Percentiles rank a stretch among this genome's conserved stretches.
These are phyloP conservation scores for Pseudonitzschia multiseries DNA, from an alignment of 108 stramenopile species.

Conservation along the genomic window DNA sequence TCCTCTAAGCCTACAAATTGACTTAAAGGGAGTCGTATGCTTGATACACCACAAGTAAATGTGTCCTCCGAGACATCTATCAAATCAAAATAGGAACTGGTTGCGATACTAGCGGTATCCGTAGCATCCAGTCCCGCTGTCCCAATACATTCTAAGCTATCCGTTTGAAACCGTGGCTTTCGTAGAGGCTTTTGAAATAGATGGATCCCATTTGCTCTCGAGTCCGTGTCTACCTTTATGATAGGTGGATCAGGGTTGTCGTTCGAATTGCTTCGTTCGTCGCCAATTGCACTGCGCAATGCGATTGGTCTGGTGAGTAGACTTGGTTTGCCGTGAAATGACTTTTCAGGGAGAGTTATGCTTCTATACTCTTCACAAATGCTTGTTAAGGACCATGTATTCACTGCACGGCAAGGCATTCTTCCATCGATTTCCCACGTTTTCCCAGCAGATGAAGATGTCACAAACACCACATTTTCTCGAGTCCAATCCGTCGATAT, in stretches of 20 bases:
- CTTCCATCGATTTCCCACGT: constrained; percentile 73
- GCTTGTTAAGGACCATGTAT: constrained; percentile 51
- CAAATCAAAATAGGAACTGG: constrained; percentile 50
- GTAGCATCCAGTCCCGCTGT: constrained; percentile 25
- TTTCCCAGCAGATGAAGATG: constrained; percentile 67
- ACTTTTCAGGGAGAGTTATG: constrained; percentile 19
- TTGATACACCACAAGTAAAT: constrained; percentile 59
- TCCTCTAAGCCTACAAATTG: constrained; percentile 6
- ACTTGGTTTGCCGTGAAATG: constrained; percentile 33
- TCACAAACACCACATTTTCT: constrained; percentile 48
- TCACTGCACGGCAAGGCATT: constrained; percentile 56
- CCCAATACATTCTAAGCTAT: constrained; percentile 55
- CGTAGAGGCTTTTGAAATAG: constrained; percentile 53
- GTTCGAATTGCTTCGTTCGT: not conserved
- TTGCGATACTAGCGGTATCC: constrained; percentile 46
- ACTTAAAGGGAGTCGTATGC: constrained; percentile 26
- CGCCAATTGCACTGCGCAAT: not conserved
- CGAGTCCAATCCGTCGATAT: constrained; percentile 49
- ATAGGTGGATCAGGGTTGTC: constrained; percentile 19
- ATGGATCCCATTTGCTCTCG: constrained; percentile 42
- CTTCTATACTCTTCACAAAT: constrained; percentile 23
- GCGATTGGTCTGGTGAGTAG: constrained; percentile 29
- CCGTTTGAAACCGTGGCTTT: constrained; percentile 54
- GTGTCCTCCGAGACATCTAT: constrained; percentile 48
- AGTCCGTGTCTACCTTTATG: constrained; percentile 51